Evolutionary conservation across 2,329 filamentous ascomycete genomes (phyloP), one percentile per base, ranked within the genome.

Genomic region (Falciphora oryzae): DNA sequence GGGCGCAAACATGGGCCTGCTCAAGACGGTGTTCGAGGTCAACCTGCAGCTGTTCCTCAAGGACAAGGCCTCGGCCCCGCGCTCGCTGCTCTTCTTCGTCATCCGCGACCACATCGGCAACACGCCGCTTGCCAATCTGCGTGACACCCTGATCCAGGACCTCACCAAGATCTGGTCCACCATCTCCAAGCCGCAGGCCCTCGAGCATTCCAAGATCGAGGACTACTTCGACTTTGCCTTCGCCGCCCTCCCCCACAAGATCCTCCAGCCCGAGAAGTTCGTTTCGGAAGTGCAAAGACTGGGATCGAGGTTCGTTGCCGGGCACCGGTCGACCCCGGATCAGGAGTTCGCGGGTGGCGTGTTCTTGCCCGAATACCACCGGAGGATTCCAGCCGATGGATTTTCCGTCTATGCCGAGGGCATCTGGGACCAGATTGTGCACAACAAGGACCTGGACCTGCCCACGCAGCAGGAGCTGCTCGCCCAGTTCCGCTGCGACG

Each of bases 191-290:
- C 95, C 95, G 4, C 79, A 88, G 38, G 94, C 94, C 0, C 83
- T 98, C 65, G 95, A 99, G 74, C 87, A 88, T 69, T 94, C 94
- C 27, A 87, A 84, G 65, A 98, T 99, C 69, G 91, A 95, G 71
- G 94, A 99, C 74, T 99, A 98, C 79, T 99, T 99, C 73, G 95
- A 99, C 78, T 98, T 99, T 77, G 93, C 93, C 64, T 99, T 99
- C 73, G 92, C 93, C 61, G 93, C 94, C 0, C 84, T 99, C 28
- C 95, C 95, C 4, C 95, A 99, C 82, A 99, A 99, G 81, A 93
- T 97, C 67, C 84, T 98, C 64, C 94, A 98, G 74, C 93, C 91
- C 4, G 93, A 98, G 29, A 91, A 93, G 75, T 99, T 99, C 73
- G 82, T 89, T 53, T 79, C 85, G 53, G 93, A 96, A 73, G 90